These are phyloP conservation scores for Monilinia polystroma DNA, from an alignment of 2,329 filamentous ascomycete species.

Conservation along the genomic window DNA sequence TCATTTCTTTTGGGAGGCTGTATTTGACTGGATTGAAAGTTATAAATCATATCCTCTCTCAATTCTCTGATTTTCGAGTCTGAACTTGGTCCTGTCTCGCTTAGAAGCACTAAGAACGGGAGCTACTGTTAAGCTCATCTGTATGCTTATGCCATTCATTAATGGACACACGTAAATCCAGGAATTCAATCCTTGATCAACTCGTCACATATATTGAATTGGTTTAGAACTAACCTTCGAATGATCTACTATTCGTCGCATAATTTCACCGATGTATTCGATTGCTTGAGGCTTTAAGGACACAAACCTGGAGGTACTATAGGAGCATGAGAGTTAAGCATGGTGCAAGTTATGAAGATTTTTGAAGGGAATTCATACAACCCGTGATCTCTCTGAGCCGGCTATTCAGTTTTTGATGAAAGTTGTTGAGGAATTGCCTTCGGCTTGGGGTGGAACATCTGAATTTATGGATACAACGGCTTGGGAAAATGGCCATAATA, in stretches of 20 bases:
- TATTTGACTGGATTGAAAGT: no score
- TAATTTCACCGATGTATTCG: background rate
- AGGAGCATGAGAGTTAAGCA: background rate
- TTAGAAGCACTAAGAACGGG: background rate
- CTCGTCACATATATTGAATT: background rate
- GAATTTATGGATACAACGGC: background rate
- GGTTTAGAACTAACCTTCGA: background rate
- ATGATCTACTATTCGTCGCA: background rate
- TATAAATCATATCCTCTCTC: no score
- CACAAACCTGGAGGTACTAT: background rate
- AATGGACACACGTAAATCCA: no score
- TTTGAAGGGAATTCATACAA: background rate
- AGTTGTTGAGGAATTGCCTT: background rate
- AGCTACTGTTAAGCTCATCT: background rate
- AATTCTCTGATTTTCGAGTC: no score
- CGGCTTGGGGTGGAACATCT: constrained; percentile 7
- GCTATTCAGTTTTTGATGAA: background rate
- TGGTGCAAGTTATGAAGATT: background rate
- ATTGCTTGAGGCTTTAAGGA: background rate
- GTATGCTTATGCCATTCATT: no score
- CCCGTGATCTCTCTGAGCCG: no score
- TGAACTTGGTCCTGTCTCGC: no score
- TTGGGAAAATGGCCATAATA: background rate
- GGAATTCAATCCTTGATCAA: no score
- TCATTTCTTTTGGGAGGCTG: no score